Evolutionary conservation across 257 asterid species (phyloP), one percentile per base, ranked within the genome.

Genomic region (Lycium ferocissimum): DNA sequence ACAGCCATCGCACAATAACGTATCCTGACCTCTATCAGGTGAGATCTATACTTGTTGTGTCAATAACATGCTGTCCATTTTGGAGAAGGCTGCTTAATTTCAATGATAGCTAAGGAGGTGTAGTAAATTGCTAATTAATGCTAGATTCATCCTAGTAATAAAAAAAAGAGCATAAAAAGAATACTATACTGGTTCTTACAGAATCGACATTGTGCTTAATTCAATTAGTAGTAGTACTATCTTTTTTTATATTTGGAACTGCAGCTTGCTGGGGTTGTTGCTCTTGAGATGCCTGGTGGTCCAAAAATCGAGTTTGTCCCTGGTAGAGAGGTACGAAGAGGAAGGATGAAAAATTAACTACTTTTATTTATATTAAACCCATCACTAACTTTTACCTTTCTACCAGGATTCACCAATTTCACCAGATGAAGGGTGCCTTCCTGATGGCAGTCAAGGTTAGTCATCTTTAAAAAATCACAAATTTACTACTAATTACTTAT

Each of bases 1-100:
- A 88, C 61, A 90, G 88, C 35, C 91, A 91, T 85, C 93, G 92
- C 5, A 91, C 73, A 85, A 88, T 96, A 33, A 87, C 96, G 33
- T 93, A 93, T 89, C 94, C 97, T 82, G 99, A 96, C 87, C 92
- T 96, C 86, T 94, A 94, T 91, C 99, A 94, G 98, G 99, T 94
- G 84, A 86, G 53, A 56, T 57, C 11, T 35, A 14, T 67, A 14
- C 65, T 40, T 40, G 82, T 67, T 82, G 26, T 37, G 43, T 65
- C 15, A 4, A 66, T 66, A 35, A 66, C 51, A 26, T 51, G 7
- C 22, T 2, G 22, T 75, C 62, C 22, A 51, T 47, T 75, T 51
- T 73, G 80, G 9, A 26, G 33, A 26, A 26, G 33, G 33, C 33
- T 26, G 33, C 33, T 26, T 26, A 26, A 26, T 26, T 26, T 26